Conservation (phyloP, 2,329 filamentous ascomycete species). For the Ceratocystis ficicola region DNA sequence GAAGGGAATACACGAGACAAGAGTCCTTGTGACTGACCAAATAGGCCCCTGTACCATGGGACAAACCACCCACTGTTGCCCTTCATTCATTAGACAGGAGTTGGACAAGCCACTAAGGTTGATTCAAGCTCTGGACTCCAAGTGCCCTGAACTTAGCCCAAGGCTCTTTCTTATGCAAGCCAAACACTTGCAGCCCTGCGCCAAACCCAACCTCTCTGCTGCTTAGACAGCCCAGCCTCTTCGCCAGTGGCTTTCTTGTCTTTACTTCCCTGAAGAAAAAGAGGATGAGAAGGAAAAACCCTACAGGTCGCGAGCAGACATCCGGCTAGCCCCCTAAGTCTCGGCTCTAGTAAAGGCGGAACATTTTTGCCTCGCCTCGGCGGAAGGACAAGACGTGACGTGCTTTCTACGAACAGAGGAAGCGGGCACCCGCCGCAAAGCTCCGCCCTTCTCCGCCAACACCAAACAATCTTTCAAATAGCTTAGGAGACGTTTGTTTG, state of each 20-base stretch:
- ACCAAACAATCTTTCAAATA: neutral
- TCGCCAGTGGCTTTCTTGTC: too few relatives aligned
- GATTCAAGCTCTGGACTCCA: too few relatives aligned
- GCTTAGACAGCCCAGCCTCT: too few relatives aligned
- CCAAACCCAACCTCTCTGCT: too few relatives aligned
- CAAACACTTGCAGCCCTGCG: too few relatives aligned
- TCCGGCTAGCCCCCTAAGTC: neutral
- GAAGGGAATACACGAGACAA: neutral
- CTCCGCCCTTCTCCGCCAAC: neutral
- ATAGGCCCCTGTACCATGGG: neutral
- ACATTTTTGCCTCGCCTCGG: neutral
- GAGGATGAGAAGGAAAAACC: neutral
- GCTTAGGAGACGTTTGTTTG: too few relatives aligned
- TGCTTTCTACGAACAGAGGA: neutral
- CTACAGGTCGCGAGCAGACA: neutral
- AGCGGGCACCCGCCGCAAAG: neutral
- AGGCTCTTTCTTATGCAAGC: too few relatives aligned
- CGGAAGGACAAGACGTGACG: neutral
- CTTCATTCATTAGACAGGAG: neutral
- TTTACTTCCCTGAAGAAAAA: neutral
- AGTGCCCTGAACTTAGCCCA: too few relatives aligned
- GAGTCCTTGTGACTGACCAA: constrained; percentile 2
- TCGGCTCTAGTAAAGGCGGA: neutral
- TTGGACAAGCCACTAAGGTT: too few relatives aligned
- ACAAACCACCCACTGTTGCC: too few relatives aligned